Evolutionary conservation across 805 yeast species (phyloP).

Genomic region (Wickerhamiella musiphila): DNA sequence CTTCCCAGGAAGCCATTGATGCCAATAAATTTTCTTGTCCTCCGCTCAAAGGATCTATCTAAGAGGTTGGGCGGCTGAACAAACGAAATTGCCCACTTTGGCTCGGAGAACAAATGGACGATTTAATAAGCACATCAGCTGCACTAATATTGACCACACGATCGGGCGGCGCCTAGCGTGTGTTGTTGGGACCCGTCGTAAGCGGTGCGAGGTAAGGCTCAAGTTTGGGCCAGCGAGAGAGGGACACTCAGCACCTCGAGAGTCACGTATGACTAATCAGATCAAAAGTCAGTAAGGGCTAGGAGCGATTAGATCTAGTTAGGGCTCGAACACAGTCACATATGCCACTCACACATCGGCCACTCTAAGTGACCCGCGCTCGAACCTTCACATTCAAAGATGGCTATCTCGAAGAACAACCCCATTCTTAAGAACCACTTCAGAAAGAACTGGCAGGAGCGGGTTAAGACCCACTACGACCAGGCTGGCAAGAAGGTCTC

Average conservation of each 20-base stretch:
- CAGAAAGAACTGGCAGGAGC: slow-evolving; percentile 99
- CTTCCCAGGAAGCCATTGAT: slow-evolving; percentile 6
- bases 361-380: slow-evolving; percentile 1
- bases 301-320: too few relatives aligned
- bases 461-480: slow-evolving; percentile 99
- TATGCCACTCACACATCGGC: slow-evolving; percentile 2
- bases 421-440: slow-evolving; percentile 99
- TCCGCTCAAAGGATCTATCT: not conserved
- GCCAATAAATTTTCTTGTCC: too few relatives aligned
- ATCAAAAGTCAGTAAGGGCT: slow-evolving; percentile 5
- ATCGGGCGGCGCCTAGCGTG: too few relatives aligned
- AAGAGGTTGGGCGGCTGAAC: not conserved
- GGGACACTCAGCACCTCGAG: too few relatives aligned
- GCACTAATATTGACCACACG: too few relatives aligned
- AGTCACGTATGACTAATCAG: too few relatives aligned
- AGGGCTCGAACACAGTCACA: too few relatives aligned
- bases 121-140: too few relatives aligned
- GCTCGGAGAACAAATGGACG: too few relatives aligned
- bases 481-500: slow-evolving; percentile 99
- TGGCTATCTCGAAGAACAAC: slow-evolving; percentile 97
- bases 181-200: too few relatives aligned
- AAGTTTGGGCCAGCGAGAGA: too few relatives aligned
- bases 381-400: slow-evolving; percentile 6
- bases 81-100: not conserved
- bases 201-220: too few relatives aligned